Percentiles rank a stretch among this genome's conserved stretches.
These are phyloP conservation scores for Massariosphaeria phaeospora DNA, from an alignment of 495 filamentous ascomycete species.

Conservation along the genomic window DNA sequence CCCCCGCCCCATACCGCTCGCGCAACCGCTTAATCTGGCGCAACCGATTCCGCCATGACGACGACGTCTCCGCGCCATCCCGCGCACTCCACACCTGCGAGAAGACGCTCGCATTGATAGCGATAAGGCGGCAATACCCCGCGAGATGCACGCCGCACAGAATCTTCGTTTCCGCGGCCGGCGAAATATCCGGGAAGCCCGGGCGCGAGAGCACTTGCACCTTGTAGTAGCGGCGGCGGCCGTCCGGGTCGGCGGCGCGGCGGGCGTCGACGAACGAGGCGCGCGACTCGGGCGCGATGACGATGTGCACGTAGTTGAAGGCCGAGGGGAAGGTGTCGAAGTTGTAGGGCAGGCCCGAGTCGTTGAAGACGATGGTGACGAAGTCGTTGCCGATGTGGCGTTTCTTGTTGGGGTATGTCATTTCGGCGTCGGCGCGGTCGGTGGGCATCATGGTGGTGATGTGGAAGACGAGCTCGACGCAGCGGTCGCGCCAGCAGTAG, in stretches of 20 bases:
- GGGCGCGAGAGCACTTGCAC: constrained; percentile 79
- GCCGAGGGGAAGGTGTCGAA: constrained; percentile 90
- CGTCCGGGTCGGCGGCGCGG: constrained; percentile 23
- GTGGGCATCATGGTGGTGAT: constrained; percentile 96
- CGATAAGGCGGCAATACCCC: constrained; percentile 82
- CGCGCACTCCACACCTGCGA: constrained; percentile 78
- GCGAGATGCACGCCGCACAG: constrained; percentile 74
- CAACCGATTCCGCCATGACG: constrained; percentile 82
- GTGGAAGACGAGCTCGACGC: constrained; percentile 94
- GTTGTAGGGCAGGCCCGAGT: constrained; percentile 77
- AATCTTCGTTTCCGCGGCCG: constrained; percentile 80
- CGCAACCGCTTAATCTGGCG: constrained; percentile 78
- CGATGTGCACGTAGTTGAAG: constrained; percentile 94
- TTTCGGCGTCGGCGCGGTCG: constrained; percentile 66
- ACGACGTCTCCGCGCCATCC: constrained; percentile 77
- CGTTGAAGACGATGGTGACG: constrained; percentile 97
- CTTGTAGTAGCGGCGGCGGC: constrained; percentile 62
- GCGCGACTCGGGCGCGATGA: constrained; percentile 80
- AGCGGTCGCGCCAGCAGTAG: constrained; percentile 88
- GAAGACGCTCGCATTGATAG: constrained; percentile 90
- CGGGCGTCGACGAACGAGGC: constrained; percentile 51
- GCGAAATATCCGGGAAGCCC: constrained; percentile 84
- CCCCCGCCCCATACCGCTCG: constrained; percentile 46
- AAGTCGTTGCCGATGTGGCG: constrained; percentile 95
- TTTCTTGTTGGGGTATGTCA: constrained; percentile 78